Percentiles rank a stretch among this genome's conserved stretches.
Evolutionary conservation across 495 filamentous ascomycete species (phyloP).

Genomic region (Xylaria flabelliformis): DNA sequence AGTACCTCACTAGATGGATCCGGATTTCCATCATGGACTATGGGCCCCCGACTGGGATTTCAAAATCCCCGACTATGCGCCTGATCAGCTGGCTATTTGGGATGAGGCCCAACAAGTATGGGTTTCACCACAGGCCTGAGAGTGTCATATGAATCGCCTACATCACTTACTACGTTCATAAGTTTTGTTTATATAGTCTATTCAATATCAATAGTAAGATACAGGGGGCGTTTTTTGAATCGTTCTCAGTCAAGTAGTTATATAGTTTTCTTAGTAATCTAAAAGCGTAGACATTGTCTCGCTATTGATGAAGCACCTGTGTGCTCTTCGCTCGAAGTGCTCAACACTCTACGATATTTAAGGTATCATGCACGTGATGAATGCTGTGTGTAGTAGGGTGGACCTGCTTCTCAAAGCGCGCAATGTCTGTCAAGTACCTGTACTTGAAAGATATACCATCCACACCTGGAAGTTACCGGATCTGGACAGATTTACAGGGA

Average conservation of each 20-base stretch:
- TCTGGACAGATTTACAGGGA: conserved; percentile 15
- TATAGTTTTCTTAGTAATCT: background rate
- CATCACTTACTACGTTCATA: background rate
- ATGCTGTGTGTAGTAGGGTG: background rate
- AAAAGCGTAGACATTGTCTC: background rate
- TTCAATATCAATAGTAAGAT: background rate
- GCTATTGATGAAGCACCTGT: background rate
- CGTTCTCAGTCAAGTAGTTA: background rate
- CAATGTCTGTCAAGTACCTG: conserved; percentile 11
- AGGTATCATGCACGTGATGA: background rate
- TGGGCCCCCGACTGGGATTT: conserved; percentile 13
- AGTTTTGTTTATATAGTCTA: background rate
- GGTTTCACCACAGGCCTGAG: background rate
- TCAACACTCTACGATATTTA: too few species aligned
- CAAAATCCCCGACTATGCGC: conserved; percentile 5
- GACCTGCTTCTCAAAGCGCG: background rate
- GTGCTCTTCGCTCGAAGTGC: too few species aligned
- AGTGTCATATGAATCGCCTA: background rate
- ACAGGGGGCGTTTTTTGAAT: background rate
- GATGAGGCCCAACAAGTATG: background rate
- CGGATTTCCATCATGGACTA: background rate
- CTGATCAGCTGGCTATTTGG: background rate
- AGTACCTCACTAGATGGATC: background rate
- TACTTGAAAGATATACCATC: conserved; percentile 7
- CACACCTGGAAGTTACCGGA: background rate